phyloP scores from a whole-genome alignment of 257 asterid genomes.

The Rhazya stricta region DNA sequence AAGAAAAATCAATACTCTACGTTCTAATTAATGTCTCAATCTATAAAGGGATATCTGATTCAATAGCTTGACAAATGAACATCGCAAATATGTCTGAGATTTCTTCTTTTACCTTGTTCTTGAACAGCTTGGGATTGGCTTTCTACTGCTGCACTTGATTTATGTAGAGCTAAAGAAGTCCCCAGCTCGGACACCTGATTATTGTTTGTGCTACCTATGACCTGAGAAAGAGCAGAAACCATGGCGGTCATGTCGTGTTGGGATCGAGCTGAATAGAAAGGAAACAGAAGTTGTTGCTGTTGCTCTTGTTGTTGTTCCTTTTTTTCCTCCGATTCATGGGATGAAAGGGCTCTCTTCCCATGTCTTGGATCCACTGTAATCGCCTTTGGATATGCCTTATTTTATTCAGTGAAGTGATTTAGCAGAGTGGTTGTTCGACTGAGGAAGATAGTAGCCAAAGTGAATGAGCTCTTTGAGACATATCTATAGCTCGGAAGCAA shows the following conservation, averaged over 20 bases:
- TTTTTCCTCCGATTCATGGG: slow-evolving; percentile 41
- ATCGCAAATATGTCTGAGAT: neutral
- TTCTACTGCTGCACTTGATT: slow-evolving; percentile 15
- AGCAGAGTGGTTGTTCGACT: neutral
- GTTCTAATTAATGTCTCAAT: no score
- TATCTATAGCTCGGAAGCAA: neutral
- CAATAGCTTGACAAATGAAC: no score
- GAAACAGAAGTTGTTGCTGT: slow-evolving; percentile 22
- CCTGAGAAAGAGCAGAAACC: slow-evolving; percentile 85
- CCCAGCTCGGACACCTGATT: slow-evolving; percentile 12
- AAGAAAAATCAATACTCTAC: neutral
- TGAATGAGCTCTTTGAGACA: neutral
- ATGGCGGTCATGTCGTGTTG: slow-evolving; percentile 77
- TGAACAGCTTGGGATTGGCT: slow-evolving; percentile 31
- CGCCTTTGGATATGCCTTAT: neutral
- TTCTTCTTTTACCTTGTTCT: slow-evolving; percentile 41
- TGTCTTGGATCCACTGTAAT: slow-evolving; percentile 35
- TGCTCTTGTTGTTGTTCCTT: slow-evolving; percentile 18
- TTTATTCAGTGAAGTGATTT: neutral
- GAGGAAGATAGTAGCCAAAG: neutral
- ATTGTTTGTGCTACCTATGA: slow-evolving; percentile 43
- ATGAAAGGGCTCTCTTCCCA: slow-evolving; percentile 55
- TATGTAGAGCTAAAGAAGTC: slow-evolving; percentile 8
- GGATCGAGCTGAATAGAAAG: slow-evolving; percentile 55
- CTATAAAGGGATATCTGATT: no score